Conservation (phyloP, 148 eudicot species). For the Rhododendron ovatum region DNA sequence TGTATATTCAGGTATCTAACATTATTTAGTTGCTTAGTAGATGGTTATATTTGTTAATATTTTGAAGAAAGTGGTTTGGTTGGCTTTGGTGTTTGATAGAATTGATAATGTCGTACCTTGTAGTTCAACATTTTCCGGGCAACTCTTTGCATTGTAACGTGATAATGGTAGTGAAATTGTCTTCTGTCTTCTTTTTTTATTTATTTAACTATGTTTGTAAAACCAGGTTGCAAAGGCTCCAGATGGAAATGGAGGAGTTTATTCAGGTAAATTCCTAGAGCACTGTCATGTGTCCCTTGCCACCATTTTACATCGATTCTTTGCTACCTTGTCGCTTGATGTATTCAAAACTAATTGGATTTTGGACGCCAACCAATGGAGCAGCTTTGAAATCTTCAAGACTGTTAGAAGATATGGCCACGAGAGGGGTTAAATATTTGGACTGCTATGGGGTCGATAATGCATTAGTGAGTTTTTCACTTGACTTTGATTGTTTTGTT, state of each 20-base stretch:
- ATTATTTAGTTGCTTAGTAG: background rate
- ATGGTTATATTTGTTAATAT: background rate
- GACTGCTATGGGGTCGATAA: constrained; percentile 99
- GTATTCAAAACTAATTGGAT: background rate
- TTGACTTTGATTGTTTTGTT: constrained; percentile 5
- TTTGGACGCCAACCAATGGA: background rate
- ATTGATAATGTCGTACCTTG: background rate
- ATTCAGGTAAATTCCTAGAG: constrained; percentile 46
- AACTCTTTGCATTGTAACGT: background rate
- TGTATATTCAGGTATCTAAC: too few relatives aligned
- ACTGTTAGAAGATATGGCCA: constrained; percentile 88
- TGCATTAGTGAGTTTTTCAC: constrained; percentile 60
- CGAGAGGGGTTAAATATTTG: constrained; percentile 78
- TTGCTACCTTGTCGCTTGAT: background rate
- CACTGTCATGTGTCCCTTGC: background rate
- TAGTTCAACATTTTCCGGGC: background rate
- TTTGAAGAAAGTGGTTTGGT: constrained; percentile 6
- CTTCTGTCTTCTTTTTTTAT: background rate
- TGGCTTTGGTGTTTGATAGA: background rate
- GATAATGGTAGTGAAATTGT: too few relatives aligned
- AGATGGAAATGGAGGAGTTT: constrained; percentile 99
- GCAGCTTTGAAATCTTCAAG: constrained; percentile 84
- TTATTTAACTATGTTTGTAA: constrained; percentile 13
- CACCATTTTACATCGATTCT: background rate
- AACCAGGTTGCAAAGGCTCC: constrained; percentile 93